Evolutionary conservation across 1,284 basidiomycete species (phyloP), one percentile per base, ranked within the genome.

Genomic region (Apiotrichum laibachii): DNA sequence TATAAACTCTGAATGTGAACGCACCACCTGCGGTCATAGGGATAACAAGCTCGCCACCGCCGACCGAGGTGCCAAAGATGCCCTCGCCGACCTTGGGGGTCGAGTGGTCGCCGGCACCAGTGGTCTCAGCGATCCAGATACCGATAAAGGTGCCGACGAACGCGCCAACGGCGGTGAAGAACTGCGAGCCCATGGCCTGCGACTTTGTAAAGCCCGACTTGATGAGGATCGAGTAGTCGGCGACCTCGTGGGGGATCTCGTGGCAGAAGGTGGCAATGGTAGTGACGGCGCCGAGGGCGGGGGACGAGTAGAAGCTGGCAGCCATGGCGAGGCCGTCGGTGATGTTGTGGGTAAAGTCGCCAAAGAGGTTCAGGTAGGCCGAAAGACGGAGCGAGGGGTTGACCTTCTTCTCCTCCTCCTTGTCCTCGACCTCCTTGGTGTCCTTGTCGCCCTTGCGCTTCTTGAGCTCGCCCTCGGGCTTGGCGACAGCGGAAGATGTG

Each of bases 131-230:
- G 57, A 92, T 88, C 55, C 85, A 89, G 72, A 92, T 93, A 43
- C 90, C 90, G 77, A 93, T 87, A 75, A 92, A 91, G 42, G 90
- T 93, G 82, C 88, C 81, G 72, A 92, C 89, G 77, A 92, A 92
- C 39, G 90, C 90, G 55, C 90, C 90, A 56, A 92, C 83, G 34
- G 90, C 90, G 40, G 90, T 93, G 61, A 92, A 75, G 77, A 92
- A 93, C 72, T 93, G 91, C 47, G 88, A 89, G 68, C 88, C 87
- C 90, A 93, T 92, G 4, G 90, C 90, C 75, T 92, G 89, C 65
- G 79, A 82, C 77, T 93, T 93, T 19, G 87, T 89, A 75, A 93
- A 92, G 9, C 90, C 90, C 64, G 88, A 90, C 56, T 91, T 88
- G 69, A 92, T 85, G 40, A 92, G 81, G 67, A 93, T 92, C 18